These are phyloP conservation scores for Aspergillus calidoustus DNA, from an alignment of 2,329 filamentous ascomycete genomes.

Conservation along the genomic window DNA sequence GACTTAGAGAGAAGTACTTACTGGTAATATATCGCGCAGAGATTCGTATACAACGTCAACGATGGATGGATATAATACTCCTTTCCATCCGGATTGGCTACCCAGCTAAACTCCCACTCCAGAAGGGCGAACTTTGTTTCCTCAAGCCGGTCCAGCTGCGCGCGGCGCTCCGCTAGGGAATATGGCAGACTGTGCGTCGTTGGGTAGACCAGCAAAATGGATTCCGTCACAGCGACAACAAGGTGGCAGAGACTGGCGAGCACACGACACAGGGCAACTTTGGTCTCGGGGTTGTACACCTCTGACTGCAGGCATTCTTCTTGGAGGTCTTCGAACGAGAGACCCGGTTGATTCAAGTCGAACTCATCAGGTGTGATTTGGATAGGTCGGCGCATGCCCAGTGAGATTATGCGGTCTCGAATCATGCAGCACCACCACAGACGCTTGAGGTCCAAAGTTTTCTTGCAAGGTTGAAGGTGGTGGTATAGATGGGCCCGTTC, in stretches of 20 bases:
- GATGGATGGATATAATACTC: constrained; percentile 21
- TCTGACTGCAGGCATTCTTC: constrained; percentile 19
- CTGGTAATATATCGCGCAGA: constrained; percentile 21
- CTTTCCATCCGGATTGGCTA: constrained; percentile 18
- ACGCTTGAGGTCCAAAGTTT: constrained; percentile 15
- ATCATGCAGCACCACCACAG: constrained; percentile 25
- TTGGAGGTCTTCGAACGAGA: constrained; percentile 16
- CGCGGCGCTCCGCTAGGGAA: constrained; percentile 3
- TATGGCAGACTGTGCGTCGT: constrained; percentile 9
- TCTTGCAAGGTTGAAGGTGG: neutral
- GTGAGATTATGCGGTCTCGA: constrained; percentile 21
- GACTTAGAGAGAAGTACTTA: neutral
- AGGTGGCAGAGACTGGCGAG: constrained; percentile 21
- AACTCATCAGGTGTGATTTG: constrained; percentile 21
- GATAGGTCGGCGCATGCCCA: constrained; percentile 21
- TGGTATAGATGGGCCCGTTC: constrained; percentile 16
- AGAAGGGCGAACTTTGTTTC: constrained; percentile 16
- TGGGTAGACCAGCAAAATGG: constrained; percentile 19
- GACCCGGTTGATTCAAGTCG: constrained; percentile 13
- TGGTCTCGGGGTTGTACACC: constrained; percentile 18
- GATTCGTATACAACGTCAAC: constrained; percentile 18
- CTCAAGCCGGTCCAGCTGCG: constrained; percentile 14
- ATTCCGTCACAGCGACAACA: constrained; percentile 16
- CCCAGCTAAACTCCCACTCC: constrained; percentile 22
- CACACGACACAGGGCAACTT: constrained; percentile 15